Evolutionary conservation across 2,329 filamentous ascomycete genomes (phyloP), one percentile per base, ranked within the genome.

Genomic region (Pleurostoma richardsiae): DNA sequence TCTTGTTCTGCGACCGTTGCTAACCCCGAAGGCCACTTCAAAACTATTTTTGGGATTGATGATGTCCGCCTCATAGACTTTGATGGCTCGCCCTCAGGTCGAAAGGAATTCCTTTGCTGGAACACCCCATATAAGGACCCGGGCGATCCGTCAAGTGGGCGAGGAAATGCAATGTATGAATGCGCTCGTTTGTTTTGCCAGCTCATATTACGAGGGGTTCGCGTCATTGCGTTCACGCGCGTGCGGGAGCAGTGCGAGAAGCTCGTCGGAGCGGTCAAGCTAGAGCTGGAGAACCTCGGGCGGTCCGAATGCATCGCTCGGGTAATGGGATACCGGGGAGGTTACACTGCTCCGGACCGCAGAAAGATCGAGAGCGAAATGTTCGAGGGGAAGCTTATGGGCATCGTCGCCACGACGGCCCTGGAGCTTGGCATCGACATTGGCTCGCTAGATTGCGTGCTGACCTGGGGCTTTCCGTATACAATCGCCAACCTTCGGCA

Each of bases 71-170:
- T 97, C 40, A 86, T 92, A 1, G 90, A 96, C 59, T 91, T 88
- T 58, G 94, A 99, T 60, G 94, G 94, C 1, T 96, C 91, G 0
- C 94, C 94, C 0, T 90, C 90, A 5, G 90, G 92, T 0, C 78
- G 90, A 27, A 97, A 97, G 62, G 92, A 97, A 59, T 97, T 97
- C 48, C 61, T 99, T 5, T 97, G 91, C 65, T 99, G 94, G 94
- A 97, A 99, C 57, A 96, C 92, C 0, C 94, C 94, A 0, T 96
- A 83, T 65, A 95, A 90, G 62, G 92, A 96, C 55, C 90, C 92
- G 0, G 79, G 77, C 1, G 92, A 97, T 64, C 88, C 90, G 6
- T 82, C 86, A 0, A 95, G 89, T 56, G 92, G 94, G 1, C 82
- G 94, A 48, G 89, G 88, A 10, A 89, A 89, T 61, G 84, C 85